Base-by-base conservation (phyloP, 495 filamentous ascomycete genomes). In the Xylaria nigripes region DNA sequence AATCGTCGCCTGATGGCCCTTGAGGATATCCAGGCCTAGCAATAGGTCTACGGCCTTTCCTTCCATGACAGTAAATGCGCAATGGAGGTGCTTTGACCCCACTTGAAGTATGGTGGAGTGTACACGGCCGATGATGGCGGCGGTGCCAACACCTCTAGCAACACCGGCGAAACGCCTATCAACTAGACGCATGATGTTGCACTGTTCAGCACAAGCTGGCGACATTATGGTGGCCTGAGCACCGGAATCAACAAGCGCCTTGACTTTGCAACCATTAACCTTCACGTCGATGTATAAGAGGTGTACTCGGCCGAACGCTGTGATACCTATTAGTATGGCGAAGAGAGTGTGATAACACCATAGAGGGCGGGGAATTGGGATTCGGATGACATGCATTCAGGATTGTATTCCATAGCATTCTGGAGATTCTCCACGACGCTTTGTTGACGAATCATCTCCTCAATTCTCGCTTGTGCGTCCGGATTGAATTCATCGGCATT, bases 221-320 rank as follows among this genome's bases (percentile, higher is more conserved):
- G 91, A 96, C 93, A 99, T 97, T 73, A 99, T 96, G 16, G 93
- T 99, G 15, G 93, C 87, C 73, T 99, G 94, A 18, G 93, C 93
- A 45, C 93, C 93, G 19, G 93, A 96, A 69, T 99, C 93, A 59
- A 99, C 94, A 48, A 99, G 89, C 8, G 94, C 93, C 74, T 96
- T 97, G 58, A 99, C 82, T 47, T 86, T 85, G 59, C 86, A 79
- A 12, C 86, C 85, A 69, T 97, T 97, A 51, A 99, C 93, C 69
- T 95, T 89, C 56, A 95, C 89, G 64, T 91, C 86, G 64, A 96
- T 89, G 68, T 97, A 98, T 34, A 98, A 81, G 85, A 98, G 93
- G 50, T 87, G 89, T 13, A 98, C 93, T 61, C 83, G 78, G 42
- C 87, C 93, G 64, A 97, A 97, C 24, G 89, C 92, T 96, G 61